Conservation (phyloP, 2,329 filamentous ascomycete genomes). For the Aspergillus sp. region DNA sequence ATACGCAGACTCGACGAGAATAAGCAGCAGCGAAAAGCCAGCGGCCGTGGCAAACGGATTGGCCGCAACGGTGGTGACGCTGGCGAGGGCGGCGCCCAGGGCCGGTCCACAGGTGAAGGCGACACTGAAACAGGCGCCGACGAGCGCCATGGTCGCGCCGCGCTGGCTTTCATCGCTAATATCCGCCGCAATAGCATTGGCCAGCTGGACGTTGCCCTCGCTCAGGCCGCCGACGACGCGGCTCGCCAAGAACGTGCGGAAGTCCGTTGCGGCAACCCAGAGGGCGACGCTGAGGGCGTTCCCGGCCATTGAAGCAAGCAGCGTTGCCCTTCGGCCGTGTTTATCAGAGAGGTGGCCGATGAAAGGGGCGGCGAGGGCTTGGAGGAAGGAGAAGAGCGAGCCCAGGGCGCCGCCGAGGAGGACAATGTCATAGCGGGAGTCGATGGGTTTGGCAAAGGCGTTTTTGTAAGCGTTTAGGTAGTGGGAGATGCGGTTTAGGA, state of each 20-base stretch:
- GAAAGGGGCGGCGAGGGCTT: conserved; percentile 82
- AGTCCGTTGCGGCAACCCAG: conserved; percentile 89
- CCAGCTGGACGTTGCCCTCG: conserved; percentile 93
- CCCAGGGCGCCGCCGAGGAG: conserved; percentile 87
- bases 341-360: conserved; percentile 83
- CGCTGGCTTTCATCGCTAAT: conserved; percentile 79
- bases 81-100: conserved; percentile 76
- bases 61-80: conserved; percentile 64
- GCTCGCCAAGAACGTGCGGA: conserved; percentile 90
- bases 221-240: conserved; percentile 85
- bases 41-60: conserved; percentile 94
- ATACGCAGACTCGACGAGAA: conserved; percentile 80
- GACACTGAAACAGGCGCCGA: conserved; percentile 92
- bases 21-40: conserved; percentile 72
- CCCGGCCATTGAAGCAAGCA: conserved; percentile 83
- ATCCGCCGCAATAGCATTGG: conserved; percentile 91
- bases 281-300: conserved; percentile 89
- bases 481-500: conserved; percentile 68
- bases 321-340: conserved; percentile 75
- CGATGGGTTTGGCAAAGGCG: conserved; percentile 82
- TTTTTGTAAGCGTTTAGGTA: conserved; percentile 93
- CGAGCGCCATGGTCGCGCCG: conserved; percentile 88
- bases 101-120: conserved; percentile 95
- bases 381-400: conserved; percentile 85
- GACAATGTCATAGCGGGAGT: conserved; percentile 94